Evolutionary conservation across 179 eudicot species (phyloP).

Genomic region (Silene vulgaris): DNA sequence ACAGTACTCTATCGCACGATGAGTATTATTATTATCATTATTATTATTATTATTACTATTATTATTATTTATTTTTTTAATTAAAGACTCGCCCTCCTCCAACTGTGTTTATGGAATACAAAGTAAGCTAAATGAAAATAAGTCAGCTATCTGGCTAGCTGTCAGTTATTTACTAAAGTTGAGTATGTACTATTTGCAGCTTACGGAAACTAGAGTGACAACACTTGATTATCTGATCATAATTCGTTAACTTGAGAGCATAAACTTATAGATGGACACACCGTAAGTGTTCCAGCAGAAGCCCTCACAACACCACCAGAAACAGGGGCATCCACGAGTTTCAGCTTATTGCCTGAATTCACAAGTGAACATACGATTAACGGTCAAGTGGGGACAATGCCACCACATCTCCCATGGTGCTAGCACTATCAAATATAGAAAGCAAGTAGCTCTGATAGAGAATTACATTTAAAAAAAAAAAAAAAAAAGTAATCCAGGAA

Average conservation of each 20-base stretch:
- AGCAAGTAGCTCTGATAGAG: not conserved
- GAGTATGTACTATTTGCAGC: not conserved
- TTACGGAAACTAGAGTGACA: not conserved
- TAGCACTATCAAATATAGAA: slow-evolving; percentile 3
- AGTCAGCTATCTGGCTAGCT: not conserved
- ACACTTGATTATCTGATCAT: not conserved
- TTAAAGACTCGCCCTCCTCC: not conserved
- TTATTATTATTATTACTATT: too few species aligned
- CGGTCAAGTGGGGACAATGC: not conserved
- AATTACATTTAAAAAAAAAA: not conserved
- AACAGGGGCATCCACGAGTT: slow-evolving; percentile 97
- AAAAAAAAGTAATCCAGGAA: not conserved
- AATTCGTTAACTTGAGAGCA: not conserved
- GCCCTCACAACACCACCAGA: slow-evolving; percentile 98
- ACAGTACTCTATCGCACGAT: too few species aligned
- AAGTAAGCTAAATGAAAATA: too few species aligned
- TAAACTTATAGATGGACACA: slow-evolving; percentile 26
- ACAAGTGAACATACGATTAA: slow-evolving; percentile 10
- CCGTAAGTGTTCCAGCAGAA: slow-evolving; percentile 84
- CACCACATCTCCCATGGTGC: not conserved
- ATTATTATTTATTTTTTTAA: too few species aligned
- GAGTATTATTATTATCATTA: too few species aligned
- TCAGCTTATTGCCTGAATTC: slow-evolving; percentile 61
- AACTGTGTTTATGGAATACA: not conserved
- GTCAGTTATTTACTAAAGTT: not conserved